Percentiles rank a stretch among this genome's conserved stretches.
Conservation (phyloP, 1,284 basidiomycete genomes). For the Ceratobasidium sp. region DNA sequence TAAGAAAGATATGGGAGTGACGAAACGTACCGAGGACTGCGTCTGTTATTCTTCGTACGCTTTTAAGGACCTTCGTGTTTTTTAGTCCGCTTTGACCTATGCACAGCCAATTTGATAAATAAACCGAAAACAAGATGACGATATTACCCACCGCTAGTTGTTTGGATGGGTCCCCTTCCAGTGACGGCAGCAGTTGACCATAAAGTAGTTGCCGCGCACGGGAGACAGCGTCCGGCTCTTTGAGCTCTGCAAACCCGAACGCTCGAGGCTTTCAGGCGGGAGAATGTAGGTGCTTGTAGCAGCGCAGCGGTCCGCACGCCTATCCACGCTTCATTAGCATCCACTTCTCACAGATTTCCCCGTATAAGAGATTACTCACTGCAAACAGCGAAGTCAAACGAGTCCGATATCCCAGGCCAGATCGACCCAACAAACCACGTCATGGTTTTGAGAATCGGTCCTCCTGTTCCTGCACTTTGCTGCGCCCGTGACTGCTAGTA, state of each 20-base stretch:
- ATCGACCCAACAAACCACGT: constrained; percentile 90
- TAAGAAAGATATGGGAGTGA: neutral
- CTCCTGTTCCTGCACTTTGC: constrained; percentile 74
- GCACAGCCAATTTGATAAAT: constrained; percentile 46
- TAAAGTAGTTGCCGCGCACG: constrained; percentile 84
- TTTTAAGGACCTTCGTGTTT: constrained; percentile 86
- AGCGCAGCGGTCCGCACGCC: constrained; percentile 88
- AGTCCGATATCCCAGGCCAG: constrained; percentile 88
- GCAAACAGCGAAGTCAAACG: constrained; percentile 81
- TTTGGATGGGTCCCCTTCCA: constrained; percentile 87
- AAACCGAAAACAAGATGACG: constrained; percentile 39
- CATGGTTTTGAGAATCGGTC: constrained; percentile 47
- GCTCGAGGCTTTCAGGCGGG: constrained; percentile 92
- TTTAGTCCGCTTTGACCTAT: constrained; percentile 93
- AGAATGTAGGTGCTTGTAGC: constrained; percentile 89
- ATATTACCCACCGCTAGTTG: constrained; percentile 76
- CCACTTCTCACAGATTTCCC: neutral
- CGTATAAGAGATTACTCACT: constrained; percentile 60
- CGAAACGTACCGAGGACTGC: constrained; percentile 74
- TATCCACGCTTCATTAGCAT: constrained; percentile 51
- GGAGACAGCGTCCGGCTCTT: constrained; percentile 89
- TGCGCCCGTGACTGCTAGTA: constrained; percentile 80
- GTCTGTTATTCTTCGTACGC: constrained; percentile 83
- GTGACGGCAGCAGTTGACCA: constrained; percentile 83
- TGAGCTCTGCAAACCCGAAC: constrained; percentile 94